Conservation (phyloP, 345 rosid species). For the Gossypium arboreum region DNA sequence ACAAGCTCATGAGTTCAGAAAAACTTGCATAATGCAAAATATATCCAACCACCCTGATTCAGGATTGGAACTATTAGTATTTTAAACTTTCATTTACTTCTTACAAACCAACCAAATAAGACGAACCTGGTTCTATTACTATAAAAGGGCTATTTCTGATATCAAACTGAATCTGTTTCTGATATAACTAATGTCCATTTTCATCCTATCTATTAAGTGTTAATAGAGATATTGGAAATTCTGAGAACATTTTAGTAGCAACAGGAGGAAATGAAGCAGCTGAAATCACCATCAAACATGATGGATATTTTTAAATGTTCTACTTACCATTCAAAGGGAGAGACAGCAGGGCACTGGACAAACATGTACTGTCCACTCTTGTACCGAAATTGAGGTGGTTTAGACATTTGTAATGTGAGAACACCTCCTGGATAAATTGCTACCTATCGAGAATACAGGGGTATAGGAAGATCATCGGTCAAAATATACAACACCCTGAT, state of each 20-base stretch:
- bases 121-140: neutral
- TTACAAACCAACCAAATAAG: neutral
- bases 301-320: neutral
- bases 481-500: neutral
- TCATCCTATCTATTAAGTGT: neutral
- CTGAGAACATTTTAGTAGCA: neutral
- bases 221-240: neutral
- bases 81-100: neutral
- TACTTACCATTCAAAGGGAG: constrained; percentile 90
- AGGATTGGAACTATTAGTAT: neutral
- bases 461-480: constrained; percentile 1
- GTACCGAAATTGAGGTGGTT: constrained; percentile 86
- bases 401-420: constrained; percentile 90
- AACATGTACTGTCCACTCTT: constrained; percentile 99
- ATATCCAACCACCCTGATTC: neutral
- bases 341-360: constrained; percentile 95
- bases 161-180: neutral
- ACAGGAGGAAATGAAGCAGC: neutral
- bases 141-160: neutral
- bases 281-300: neutral
- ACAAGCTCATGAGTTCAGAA: constrained; percentile 1
- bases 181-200: neutral
- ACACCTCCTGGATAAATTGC: constrained; percentile 98
- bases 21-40: neutral
- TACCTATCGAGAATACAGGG: constrained; percentile 41